Percentiles rank a stretch among this genome's conserved stretches.
phyloP scores from a whole-genome alignment of 2,329 filamentous ascomycete genomes.

The Aspergillus costaricaensis region DNA sequence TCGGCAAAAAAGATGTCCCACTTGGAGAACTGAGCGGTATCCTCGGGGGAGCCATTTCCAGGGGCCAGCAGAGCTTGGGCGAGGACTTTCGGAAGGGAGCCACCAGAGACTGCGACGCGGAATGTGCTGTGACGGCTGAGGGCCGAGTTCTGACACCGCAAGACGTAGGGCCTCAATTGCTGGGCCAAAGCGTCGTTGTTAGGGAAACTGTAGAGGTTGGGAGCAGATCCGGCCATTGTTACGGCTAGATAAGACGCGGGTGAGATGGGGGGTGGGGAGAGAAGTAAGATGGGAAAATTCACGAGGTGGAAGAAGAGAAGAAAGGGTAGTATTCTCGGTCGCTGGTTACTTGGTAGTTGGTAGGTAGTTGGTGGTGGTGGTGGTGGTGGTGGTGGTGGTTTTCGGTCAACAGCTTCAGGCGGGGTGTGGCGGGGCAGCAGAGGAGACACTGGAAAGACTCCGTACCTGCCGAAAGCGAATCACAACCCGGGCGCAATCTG shows the following conservation, averaged over 20 bases:
- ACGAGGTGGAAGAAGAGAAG: background rate
- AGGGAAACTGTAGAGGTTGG: conserved; percentile 78
- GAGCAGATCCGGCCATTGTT: conserved; percentile 44
- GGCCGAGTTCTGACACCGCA: conserved; percentile 78
- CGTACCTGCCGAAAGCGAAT: conserved; percentile 15
- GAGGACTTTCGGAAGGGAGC: conserved; percentile 85
- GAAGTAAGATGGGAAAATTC: conserved; percentile 1
- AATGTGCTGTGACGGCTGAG: conserved; percentile 79
- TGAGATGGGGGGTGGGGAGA: background rate
- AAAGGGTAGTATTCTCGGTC: background rate
- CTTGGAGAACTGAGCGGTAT: conserved; percentile 73
- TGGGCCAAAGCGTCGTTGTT: conserved; percentile 69
- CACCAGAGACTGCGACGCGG: conserved; percentile 90
- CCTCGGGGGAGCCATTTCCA: conserved; percentile 54
- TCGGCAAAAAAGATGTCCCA: conserved; percentile 99
- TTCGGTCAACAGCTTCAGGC: conserved; percentile 19
- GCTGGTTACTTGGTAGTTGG: background rate
- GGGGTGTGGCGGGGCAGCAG: conserved; percentile 19
- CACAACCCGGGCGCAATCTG: background rate
- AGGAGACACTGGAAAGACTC: conserved; percentile 5
- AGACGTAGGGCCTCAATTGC: conserved; percentile 77
- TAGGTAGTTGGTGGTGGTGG: background rate
- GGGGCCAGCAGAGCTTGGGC: conserved; percentile 75
- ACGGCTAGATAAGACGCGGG: background rate
- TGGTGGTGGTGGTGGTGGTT: conserved; percentile 1